Conservation (phyloP, 1,284 basidiomycete genomes). For the Cryptococcus sp. region DNA sequence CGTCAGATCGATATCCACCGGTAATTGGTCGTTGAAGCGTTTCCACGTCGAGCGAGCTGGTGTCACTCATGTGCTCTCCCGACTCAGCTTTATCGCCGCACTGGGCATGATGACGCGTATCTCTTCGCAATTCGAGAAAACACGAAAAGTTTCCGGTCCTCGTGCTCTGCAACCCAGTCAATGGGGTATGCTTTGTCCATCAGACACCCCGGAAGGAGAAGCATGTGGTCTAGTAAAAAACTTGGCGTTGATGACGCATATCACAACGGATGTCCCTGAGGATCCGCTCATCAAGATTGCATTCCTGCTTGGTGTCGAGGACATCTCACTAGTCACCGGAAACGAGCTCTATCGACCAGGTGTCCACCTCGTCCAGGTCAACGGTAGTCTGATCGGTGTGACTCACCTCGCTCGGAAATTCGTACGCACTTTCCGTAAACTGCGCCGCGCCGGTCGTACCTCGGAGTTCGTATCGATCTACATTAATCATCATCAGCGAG, state of each 20-base stretch:
- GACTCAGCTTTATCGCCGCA: constrained; percentile 94
- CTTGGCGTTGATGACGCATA: constrained; percentile 98
- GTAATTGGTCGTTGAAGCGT: constrained; percentile 98
- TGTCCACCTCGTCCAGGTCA: constrained; percentile 95
- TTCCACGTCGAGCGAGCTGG: constrained; percentile 99
- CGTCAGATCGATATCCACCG: constrained; percentile 96
- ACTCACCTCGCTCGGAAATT: constrained; percentile 85
- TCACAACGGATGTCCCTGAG: constrained; percentile 98
- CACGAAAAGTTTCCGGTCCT: constrained; percentile 96
- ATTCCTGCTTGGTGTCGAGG: constrained; percentile 95
- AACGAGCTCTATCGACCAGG: constrained; percentile 91
- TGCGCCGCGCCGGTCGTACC: constrained; percentile 86
- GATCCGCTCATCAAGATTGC: constrained; percentile 87
- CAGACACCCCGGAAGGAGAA: constrained; percentile 99
- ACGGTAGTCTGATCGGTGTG: constrained; percentile 92
- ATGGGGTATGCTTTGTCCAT: constrained; percentile 99
- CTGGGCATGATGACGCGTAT: constrained; percentile 99
- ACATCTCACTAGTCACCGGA: constrained; percentile 89
- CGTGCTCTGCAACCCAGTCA: constrained; percentile 96
- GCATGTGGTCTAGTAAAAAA: constrained; percentile 99
- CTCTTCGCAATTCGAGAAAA: constrained; percentile 98
- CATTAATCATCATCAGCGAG: constrained; percentile 92
- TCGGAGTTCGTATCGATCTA: constrained; percentile 98
- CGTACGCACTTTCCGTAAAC: constrained; percentile 84
- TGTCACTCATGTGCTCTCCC: constrained; percentile 95